Base-by-base conservation (phyloP, 495 filamentous ascomycete genomes). In the Copromyces sp. region DNA sequence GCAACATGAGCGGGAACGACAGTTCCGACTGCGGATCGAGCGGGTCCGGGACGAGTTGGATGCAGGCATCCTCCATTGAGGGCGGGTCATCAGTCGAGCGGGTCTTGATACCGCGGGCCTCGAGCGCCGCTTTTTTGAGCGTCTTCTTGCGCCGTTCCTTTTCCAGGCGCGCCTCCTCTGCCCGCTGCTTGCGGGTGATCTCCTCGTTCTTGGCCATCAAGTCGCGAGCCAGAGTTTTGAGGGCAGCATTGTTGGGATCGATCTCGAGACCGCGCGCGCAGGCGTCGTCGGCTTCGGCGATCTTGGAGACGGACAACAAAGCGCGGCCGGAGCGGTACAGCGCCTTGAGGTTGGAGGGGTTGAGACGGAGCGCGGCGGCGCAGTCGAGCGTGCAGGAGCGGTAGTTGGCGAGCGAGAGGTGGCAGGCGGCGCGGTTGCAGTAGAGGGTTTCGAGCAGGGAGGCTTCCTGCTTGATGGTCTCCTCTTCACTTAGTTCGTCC, bases 341-440 rank as follows among this genome's bases (percentile, higher is more conserved):
- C 5, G 95, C 94, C 82, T 99, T 99, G 77, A 95, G 78, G 79
- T 95, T 96, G 69, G 74, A 80, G 7, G 89, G 86, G 80, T 97
- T 94, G 37, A 97, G 84, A 41, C 89, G 88, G 47, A 99, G 85
- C 4, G 92, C 90, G n/a, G 87, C 83, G 3, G 91, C 91, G 80
- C 93, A 94, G 82, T 98, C 95, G 20, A 89, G 84, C 68, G 89
- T 94, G 79, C 91, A 92, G 70, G 89, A 89, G 68, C 95, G 89
- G 82, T 94, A 94, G 82, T 99, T 99, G 69, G 80, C 76, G 32
- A 88, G 79, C 73, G 83, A 80, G 65, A 98, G 82, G 80, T 98
- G 91, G 79, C 93, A 95, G 32, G 95, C 86, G 2, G 95, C 93
- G 53, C 95, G 90, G 80, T 98, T 98, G 76, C 90, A 89, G 77